phyloP scores from a whole-genome alignment of 148 eudicot species.

The Talinum fruticosum region DNA sequence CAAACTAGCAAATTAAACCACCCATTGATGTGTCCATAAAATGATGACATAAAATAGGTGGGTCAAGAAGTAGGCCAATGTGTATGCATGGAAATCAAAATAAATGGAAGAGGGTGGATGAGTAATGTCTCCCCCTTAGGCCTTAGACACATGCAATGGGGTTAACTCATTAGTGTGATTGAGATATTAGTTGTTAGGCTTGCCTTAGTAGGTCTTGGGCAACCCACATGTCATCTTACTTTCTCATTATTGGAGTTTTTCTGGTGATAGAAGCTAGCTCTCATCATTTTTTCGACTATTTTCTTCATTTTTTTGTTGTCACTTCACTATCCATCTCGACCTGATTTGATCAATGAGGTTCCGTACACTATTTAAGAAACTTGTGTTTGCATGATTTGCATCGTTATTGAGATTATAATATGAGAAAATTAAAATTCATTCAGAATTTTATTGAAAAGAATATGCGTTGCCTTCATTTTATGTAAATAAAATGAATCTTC shows the following conservation, averaged over 20 bases:
- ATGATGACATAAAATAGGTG: neutral
- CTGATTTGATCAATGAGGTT: no score
- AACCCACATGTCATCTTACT: conserved; percentile 1
- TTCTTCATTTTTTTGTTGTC: neutral
- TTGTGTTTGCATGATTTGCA: neutral
- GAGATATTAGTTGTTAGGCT: conserved; percentile 3
- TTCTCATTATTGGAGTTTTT: neutral
- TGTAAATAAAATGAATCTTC: neutral
- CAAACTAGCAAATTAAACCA: neutral
- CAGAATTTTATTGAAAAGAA: no score
- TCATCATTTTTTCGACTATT: no score
- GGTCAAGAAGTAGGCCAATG: conserved; percentile 14
- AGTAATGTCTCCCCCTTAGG: conserved; percentile 5
- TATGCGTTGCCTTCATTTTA: no score
- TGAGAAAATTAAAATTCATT: no score
- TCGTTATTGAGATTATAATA: no score
- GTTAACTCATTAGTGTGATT: conserved; percentile 1
- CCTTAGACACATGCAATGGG: neutral
- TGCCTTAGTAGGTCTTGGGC: conserved; percentile 3
- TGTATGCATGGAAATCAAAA: neutral
- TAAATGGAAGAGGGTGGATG: conserved; percentile 1
- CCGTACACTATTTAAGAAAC: no score
- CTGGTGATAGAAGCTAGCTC: neutral
- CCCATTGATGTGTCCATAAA: conserved; percentile 9
- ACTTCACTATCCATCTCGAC: no score